phyloP scores from a whole-genome alignment of 345 rosid genomes.

The Carallia pectinifolia region DNA sequence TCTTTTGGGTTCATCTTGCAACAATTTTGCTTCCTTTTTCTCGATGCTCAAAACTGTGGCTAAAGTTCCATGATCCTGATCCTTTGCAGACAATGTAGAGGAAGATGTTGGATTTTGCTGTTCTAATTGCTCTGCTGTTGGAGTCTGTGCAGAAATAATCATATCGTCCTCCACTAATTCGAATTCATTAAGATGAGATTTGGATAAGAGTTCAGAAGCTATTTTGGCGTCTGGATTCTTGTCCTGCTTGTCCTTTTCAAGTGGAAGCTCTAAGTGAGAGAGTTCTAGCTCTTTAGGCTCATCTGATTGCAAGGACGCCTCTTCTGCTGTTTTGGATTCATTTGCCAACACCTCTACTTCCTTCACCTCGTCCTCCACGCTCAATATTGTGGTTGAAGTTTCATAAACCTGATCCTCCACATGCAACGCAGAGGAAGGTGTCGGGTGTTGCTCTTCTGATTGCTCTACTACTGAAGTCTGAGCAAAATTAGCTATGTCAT shows the following conservation, averaged over 20 bases:
- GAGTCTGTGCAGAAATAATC: slow-evolving; percentile 5
- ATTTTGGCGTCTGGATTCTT: slow-evolving; percentile 1
- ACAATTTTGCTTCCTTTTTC: not conserved
- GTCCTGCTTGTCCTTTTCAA: not conserved
- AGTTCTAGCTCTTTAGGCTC: slow-evolving; percentile 23
- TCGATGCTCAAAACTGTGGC: not conserved
- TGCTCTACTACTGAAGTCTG: slow-evolving; percentile 22
- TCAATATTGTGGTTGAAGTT: slow-evolving; percentile 4
- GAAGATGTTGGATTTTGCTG: slow-evolving; percentile 24
- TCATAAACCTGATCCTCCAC: slow-evolving; percentile 10
- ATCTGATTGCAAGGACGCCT: slow-evolving; percentile 22
- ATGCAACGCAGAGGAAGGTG: slow-evolving; percentile 14
- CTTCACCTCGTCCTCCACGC: slow-evolving; percentile 1
- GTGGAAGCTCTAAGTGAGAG: slow-evolving; percentile 1
- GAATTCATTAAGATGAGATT: not conserved
- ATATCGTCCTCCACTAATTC: slow-evolving; percentile 19
- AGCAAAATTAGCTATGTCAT: slow-evolving; percentile 15
- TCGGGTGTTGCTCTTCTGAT: slow-evolving; percentile 27
- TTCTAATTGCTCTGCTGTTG: slow-evolving; percentile 29
- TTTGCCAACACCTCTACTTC: not conserved
- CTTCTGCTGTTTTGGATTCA: no score
- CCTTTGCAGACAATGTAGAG: slow-evolving; percentile 9
- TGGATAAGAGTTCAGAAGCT: slow-evolving; percentile 4
- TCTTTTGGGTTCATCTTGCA: not conserved
- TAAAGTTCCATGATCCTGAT: slow-evolving; percentile 11